Percentiles rank a stretch among this genome's conserved stretches.
Evolutionary conservation across 2,329 filamentous ascomycete species (phyloP).

Genomic region (Alternaria conjuncta): DNA sequence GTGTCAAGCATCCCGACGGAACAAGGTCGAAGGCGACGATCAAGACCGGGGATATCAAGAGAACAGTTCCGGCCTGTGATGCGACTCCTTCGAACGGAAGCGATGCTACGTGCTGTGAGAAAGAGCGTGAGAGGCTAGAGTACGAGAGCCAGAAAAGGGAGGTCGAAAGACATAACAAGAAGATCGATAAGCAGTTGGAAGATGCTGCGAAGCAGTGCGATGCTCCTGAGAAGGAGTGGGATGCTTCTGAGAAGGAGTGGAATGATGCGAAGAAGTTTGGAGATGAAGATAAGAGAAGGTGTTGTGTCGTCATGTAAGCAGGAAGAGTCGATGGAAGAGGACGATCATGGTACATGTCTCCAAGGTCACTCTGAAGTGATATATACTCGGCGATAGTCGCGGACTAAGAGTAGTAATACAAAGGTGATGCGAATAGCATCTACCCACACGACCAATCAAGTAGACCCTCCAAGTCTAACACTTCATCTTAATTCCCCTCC

Average conservation of each 20-base stretch:
- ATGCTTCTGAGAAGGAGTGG: not conserved
- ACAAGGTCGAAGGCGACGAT: not conserved
- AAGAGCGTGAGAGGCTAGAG: not conserved
- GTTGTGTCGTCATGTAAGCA: not conserved
- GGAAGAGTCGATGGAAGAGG: not conserved
- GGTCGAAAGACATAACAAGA: not conserved
- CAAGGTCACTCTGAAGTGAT: not conserved
- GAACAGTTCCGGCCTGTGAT: not conserved
- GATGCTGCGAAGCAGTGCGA: not conserved
- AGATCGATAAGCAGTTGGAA: not conserved
- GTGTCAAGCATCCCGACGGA: not conserved
- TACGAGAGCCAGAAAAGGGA: not conserved
- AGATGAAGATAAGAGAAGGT: not conserved
- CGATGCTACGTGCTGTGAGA: not conserved
- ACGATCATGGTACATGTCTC: not conserved
- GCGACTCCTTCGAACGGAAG: not conserved
- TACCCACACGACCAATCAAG: not conserved
- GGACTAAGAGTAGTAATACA: not conserved
- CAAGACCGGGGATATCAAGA: not conserved
- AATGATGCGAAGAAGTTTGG: not conserved
- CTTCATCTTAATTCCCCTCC: slow-evolving; percentile 81
- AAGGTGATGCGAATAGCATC: not conserved
- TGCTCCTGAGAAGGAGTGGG: not conserved
- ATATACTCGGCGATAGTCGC: not conserved
- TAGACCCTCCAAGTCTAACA: slow-evolving; percentile 60